A percentile compares a stretch with the other conserved stretches of the same genome.
These are phyloP conservation scores for Ricinus communis DNA, from an alignment of 345 rosid genomes.

Conservation along the genomic window DNA sequence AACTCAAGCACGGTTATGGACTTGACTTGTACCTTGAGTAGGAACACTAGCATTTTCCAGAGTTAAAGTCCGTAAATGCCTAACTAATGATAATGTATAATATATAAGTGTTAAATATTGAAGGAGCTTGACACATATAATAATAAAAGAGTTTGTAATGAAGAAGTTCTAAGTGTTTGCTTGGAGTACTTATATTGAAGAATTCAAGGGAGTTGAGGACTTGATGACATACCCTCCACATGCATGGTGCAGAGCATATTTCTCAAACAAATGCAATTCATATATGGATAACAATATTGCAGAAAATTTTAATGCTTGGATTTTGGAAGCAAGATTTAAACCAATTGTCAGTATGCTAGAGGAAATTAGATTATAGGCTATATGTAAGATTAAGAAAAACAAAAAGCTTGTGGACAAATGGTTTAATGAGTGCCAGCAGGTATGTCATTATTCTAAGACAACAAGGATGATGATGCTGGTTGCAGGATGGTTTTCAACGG, in stretches of 20 bases:
- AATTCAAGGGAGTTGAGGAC: too few relatives aligned
- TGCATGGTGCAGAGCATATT: neutral
- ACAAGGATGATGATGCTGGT: neutral
- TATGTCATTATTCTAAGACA: neutral
- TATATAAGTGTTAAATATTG: too few relatives aligned
- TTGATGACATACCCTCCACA: too few relatives aligned
- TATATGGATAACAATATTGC: neutral
- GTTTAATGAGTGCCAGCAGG: neutral
- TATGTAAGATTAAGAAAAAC: neutral
- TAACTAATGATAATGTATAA: too few relatives aligned
- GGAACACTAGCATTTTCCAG: too few relatives aligned
- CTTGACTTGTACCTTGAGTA: too few relatives aligned
- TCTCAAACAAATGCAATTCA: neutral
- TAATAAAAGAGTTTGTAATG: too few relatives aligned
- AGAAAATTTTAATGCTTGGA: neutral
- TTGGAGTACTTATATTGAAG: too few relatives aligned
- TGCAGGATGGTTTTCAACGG: neutral
- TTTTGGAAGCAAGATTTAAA: neutral
- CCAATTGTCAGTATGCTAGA: neutral
- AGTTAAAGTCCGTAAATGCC: too few relatives aligned
- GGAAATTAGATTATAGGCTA: neutral
- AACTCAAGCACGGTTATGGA: too few relatives aligned
- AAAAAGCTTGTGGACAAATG: neutral
- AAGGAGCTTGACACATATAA: too few relatives aligned
- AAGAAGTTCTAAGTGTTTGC: too few relatives aligned